Evolutionary conservation across 2,329 filamentous ascomycete genomes (phyloP).

Genomic region (Botrytis pseudocinerea): DNA sequence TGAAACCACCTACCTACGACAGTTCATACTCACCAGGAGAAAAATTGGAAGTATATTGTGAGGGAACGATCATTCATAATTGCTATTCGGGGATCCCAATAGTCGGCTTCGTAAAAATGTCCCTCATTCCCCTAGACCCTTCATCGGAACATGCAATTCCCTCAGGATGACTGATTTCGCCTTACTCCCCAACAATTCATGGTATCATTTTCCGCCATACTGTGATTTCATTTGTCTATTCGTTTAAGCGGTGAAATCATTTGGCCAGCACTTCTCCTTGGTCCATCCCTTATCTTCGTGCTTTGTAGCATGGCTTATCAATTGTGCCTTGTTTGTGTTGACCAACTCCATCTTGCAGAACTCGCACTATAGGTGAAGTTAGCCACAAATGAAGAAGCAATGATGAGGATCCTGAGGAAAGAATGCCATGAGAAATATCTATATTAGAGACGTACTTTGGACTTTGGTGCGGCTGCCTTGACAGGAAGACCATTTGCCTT

Average conservation of each 20-base stretch:
- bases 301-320: constrained; percentile 54
- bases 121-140: neutral
- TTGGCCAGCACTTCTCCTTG: constrained; percentile 61
- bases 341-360: constrained; percentile 54
- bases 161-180: constrained; percentile 17
- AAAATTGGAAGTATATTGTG: neutral
- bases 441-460: constrained; percentile 44
- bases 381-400: neutral
- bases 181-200: constrained; percentile 21
- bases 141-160: constrained; percentile 14
- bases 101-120: neutral
- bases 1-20: neutral
- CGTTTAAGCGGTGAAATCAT: constrained; percentile 44
- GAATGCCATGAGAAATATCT: no score
- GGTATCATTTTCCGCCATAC: constrained; percentile 15
- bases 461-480: constrained; percentile 54
- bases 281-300: constrained; percentile 53
- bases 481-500: constrained; percentile 57
- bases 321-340: constrained; percentile 52
- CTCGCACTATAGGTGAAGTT: constrained; percentile 45
- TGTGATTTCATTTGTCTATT: neutral
- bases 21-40: constrained; percentile 5
- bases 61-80: constrained; percentile 15
- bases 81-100: neutral
- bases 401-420: neutral